Evolutionary conservation across 2,329 filamentous ascomycete species (phyloP), one percentile per base, ranked within the genome.

Genomic region (Xylaria sp.): DNA sequence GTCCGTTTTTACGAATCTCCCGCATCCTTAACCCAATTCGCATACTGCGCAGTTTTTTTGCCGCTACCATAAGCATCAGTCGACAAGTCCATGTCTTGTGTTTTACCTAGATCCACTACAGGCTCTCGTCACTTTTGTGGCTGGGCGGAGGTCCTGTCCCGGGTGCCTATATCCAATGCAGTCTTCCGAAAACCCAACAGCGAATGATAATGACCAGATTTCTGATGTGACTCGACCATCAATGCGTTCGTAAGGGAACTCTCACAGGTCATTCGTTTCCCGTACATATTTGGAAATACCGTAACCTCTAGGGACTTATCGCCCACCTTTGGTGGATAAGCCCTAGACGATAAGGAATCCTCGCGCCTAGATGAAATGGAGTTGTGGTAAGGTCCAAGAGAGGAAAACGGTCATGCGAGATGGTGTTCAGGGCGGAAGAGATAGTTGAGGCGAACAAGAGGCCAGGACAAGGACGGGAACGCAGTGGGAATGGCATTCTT

Each of bases 281-380:
- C 64, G 69, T 71, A 72, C 69, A 71, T 71, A 71, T 35, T 69
- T 71, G 65, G 63, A 59, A 63, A 60, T 57, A 48, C 44, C 56
- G 35, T 56, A 61, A 35, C 55, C 44, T 52, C 47, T 60, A 61
- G 43, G 60, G 33, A 60, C 60, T 64, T 53, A 23, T 61, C 52
- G 49, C 52, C 33, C 31, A 6, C 40, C 35, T 31, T 44, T 49
- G 55, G 59, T 46, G 49, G 47, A 48, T 41, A 56, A 35, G 43
- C 48, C 41, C 54, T 40, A 35, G 49, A 55, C 40, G 52, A 47
- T 51, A 46, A 48, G 54, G 38, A 52, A 25, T 51, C 43, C 46
- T 56, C 25, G 27, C 47, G 35, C 54, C 49, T 4, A 55, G 60
- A 41, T 57, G 46, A 55, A 54, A 53, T 58, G 63, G 60, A 60